Evolutionary conservation across 345 rosid species (phyloP), one percentile per base, ranked within the genome.

Genomic region (Sisymbrium altissimum): DNA sequence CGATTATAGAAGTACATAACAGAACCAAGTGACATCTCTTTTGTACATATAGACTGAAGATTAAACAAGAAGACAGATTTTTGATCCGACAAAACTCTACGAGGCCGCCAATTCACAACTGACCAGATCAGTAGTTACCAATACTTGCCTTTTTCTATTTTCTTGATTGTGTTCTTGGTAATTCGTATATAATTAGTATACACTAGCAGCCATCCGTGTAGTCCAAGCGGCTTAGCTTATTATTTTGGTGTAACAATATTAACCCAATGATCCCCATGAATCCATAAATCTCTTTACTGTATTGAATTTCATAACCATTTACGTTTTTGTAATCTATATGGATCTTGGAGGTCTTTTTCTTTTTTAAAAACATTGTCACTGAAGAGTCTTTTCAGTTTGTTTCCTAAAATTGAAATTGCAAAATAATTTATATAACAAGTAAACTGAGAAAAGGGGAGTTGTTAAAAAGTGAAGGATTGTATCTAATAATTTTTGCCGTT

Each of bases 1-100:
- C 84, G 36, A 72, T 79, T 75, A 78, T 84, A 38, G 92, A 84
- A 83, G 83, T 70, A 44, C 96, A 71, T 76, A 83, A 81, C 86
- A 85, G 90, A 77, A 52, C 78, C 79, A 78, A 84, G 79, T 86
- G 78, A 86, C 60, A 38, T 67, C 60, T 52, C 54, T 27, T 23
- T 67, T 64, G 71, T 67, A 53, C 27, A 67, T 66, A 66, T 17
- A 58, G 50, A 39, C 17, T 19, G 52, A 53, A 68, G 46, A 40
- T 3, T 39, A 10, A 4, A 44, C 17, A 4, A 29, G 3, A 17
- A 12, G 11, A 52, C 48, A 54, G 19, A 53, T 52, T 53, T 53
- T 67, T 67, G 71, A 67, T 70, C 65, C 30, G n/a, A 57, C 60
- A 36, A 30, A 57, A 35, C 43, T 64, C 12, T 4, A 50, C 62